Conservation (phyloP, 306 rosid species). For the Sphenostylis stenocarpa region DNA sequence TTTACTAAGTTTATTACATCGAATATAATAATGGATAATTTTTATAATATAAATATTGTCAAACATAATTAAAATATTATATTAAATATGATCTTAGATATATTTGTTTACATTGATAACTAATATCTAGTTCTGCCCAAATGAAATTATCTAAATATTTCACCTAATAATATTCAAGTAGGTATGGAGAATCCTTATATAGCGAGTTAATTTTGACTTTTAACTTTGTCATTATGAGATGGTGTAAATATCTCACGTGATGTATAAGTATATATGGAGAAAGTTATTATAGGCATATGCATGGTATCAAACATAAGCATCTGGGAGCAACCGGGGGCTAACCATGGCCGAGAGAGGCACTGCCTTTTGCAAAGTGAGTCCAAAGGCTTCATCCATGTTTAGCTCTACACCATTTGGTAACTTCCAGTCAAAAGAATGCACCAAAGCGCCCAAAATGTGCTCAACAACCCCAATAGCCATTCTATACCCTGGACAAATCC, state of each 20-base stretch:
- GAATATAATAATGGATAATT: too few relatives aligned
- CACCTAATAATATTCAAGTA: too few relatives aligned
- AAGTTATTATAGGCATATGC: background rate
- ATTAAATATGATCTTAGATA: too few relatives aligned
- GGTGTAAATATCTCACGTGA: background rate
- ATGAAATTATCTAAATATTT: too few relatives aligned
- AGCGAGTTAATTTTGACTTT: too few relatives aligned
- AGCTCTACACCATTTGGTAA: conserved; percentile 36
- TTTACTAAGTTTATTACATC: too few relatives aligned
- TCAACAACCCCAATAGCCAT: conserved; percentile 47
- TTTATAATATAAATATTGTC: too few relatives aligned
- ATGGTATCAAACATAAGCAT: conserved; percentile 37
- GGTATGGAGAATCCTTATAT: too few relatives aligned
- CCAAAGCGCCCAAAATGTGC: conserved; percentile 47
- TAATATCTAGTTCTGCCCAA: too few relatives aligned
- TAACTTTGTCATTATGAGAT: too few relatives aligned
- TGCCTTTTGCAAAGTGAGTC: conserved; percentile 46
- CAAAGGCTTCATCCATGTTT: conserved; percentile 53
- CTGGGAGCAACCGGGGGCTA: conserved; percentile 34
- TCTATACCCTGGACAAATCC: conserved; percentile 52
- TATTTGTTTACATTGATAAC: too few relatives aligned
- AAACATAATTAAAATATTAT: too few relatives aligned
- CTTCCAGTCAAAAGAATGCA: conserved; percentile 56
- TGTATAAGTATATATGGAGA: background rate
- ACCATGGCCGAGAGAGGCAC: conserved; percentile 40